Conservation (phyloP, 1,284 basidiomycete genomes). For the Anthracocystis panici-leucophaei region DNA sequence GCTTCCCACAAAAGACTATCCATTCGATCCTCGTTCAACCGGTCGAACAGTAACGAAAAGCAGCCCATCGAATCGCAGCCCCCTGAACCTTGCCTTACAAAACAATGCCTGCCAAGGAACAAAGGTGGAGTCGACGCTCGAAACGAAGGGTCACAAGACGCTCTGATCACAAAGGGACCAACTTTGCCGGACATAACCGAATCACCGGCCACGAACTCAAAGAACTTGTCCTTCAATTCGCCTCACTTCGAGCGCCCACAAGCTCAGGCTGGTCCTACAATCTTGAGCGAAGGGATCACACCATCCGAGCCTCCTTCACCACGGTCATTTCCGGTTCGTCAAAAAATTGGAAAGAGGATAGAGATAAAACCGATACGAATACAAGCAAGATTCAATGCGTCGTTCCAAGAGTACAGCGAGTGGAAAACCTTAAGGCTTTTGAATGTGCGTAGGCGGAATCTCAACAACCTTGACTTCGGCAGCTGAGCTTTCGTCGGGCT, state of each 20-base stretch:
- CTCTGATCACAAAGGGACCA: not conserved
- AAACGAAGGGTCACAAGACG: not conserved
- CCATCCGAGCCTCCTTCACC: too few species aligned
- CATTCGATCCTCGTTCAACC: too few species aligned
- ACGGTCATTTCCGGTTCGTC: too few species aligned
- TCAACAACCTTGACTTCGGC: constrained; percentile 25
- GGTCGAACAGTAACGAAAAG: not conserved
- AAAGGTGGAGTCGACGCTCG: constrained; percentile 4
- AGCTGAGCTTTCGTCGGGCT: not conserved
- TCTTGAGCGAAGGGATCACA: not conserved
- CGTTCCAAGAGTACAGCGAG: not conserved
- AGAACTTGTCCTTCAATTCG: too few species aligned
- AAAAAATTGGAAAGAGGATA: not conserved
- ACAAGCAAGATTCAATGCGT: constrained; percentile 11
- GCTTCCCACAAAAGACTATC: too few species aligned
- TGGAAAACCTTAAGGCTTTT: constrained; percentile 8
- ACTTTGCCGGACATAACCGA: constrained; percentile 6
- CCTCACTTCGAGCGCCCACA: not conserved
- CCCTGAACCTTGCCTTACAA: not conserved
- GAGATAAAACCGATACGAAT: not conserved
- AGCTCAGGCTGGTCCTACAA: not conserved
- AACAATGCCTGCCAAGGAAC: not conserved
- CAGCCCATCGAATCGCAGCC: not conserved
- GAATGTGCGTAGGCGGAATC: constrained; percentile 35
- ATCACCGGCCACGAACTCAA: not conserved